These are phyloP conservation scores for Rhizopogon sp. DNA, from an alignment of 768 basidiomycete species.

Conservation along the genomic window DNA sequence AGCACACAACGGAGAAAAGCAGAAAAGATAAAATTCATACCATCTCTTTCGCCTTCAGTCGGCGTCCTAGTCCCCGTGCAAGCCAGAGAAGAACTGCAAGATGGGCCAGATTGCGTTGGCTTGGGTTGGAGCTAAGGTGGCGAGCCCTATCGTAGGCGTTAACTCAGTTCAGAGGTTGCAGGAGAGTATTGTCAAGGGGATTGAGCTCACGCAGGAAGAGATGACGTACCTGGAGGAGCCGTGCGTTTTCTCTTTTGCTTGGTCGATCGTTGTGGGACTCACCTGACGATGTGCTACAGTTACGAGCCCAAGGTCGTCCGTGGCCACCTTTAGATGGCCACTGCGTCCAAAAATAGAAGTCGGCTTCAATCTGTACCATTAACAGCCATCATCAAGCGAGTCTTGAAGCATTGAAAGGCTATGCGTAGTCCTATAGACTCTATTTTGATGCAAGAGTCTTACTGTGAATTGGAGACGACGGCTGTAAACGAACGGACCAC, in stretches of 20 bases:
- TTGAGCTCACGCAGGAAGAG: conserved; percentile 25
- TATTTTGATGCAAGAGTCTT: too few relatives aligned
- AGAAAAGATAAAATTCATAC: too few relatives aligned
- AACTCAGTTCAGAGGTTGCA: conserved; percentile 27
- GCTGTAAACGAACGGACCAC: too few relatives aligned
- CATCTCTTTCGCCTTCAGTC: too few relatives aligned
- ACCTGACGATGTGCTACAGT: conserved; percentile 1
- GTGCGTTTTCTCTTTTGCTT: conserved; percentile 7
- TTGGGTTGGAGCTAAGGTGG: conserved; percentile 36
- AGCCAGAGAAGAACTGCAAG: conserved; percentile 24
- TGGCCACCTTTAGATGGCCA: not conserved
- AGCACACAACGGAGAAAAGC: too few relatives aligned
- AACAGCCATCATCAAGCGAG: too few relatives aligned
- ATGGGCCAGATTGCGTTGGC: conserved; percentile 45
- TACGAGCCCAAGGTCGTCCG: conserved; percentile 17
- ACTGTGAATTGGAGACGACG: too few relatives aligned
- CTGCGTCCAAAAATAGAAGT: too few relatives aligned
- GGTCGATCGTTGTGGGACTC: not conserved
- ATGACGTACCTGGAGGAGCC: conserved; percentile 24
- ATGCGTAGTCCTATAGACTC: too few relatives aligned
- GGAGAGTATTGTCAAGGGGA: conserved; percentile 21
- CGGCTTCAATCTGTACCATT: too few relatives aligned
- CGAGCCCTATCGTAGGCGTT: conserved; percentile 40
- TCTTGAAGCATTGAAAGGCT: too few relatives aligned
- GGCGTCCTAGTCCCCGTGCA: too few relatives aligned